A percentile compares a stretch with the other conserved stretches of the same genome.
These are phyloP conservation scores for Lactarius hatsudake DNA, from an alignment of 768 basidiomycete species.

Conservation along the genomic window DNA sequence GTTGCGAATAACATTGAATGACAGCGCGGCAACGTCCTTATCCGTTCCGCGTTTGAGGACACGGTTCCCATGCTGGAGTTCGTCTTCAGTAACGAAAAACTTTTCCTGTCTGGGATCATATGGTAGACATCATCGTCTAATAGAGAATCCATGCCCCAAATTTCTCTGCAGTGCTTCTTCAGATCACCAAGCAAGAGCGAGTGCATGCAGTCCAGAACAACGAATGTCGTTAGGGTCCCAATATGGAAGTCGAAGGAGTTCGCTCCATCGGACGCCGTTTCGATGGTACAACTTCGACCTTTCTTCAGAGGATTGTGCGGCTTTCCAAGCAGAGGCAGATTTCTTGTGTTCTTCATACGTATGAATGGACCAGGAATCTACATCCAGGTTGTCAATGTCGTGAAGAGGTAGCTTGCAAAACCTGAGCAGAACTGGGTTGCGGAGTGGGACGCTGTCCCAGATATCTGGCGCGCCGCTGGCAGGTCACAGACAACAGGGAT, in stretches of 20 bases:
- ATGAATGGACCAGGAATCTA: no score
- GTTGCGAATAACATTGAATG: background rate
- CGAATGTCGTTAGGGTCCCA: constrained; percentile 31
- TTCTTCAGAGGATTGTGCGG: no score
- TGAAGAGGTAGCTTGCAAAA: no score
- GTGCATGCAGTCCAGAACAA: constrained; percentile 37
- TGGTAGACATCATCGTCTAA: background rate
- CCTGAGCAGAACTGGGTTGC: no score
- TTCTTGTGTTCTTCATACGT: no score
- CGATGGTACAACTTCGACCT: no score
- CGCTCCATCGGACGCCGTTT: constrained; percentile 36
- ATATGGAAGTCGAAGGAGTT: constrained; percentile 35
- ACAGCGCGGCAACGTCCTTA: background rate
- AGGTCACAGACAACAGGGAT: no score
- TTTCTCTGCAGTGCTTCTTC: constrained; percentile 22
- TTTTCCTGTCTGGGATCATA: background rate
- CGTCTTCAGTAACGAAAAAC: background rate
- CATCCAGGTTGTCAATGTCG: no score
- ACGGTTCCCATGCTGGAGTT: background rate
- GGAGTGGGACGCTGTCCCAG: no score
- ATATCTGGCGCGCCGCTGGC: no score
- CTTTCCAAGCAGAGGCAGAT: no score
- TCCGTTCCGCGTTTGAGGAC: background rate
- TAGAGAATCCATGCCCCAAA: constrained; percentile 19
- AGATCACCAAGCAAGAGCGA: constrained; percentile 25